These are phyloP conservation scores for Isoetes taiwanensis DNA, from an alignment of 75 land plant genomes.

Conservation along the genomic window DNA sequence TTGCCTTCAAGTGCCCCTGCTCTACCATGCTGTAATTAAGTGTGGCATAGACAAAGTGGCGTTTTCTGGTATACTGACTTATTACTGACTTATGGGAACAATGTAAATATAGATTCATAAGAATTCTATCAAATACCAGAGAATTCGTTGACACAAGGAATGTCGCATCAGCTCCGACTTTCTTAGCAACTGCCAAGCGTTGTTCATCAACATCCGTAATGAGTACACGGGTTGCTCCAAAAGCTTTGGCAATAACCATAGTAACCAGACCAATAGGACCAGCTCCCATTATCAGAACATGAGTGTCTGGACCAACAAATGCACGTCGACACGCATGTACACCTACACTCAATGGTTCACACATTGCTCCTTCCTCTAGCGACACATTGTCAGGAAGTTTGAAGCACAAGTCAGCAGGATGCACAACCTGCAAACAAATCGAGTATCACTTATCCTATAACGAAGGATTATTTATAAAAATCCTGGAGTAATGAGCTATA, in stretches of 20 bases:
- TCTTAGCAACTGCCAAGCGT: conserved; percentile 55
- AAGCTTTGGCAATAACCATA: conserved; percentile 73
- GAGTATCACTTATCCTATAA: too few species aligned
- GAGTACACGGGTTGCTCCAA: conserved; percentile 58
- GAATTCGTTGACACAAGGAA: conserved; percentile 43
- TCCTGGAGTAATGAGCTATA: neutral
- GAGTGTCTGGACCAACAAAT: conserved; percentile 55
- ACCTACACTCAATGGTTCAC: conserved; percentile 42
- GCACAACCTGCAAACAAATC: conserved; percentile 18
- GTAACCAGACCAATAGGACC: conserved; percentile 84
- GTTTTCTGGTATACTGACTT: too few species aligned
- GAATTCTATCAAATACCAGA: conserved; percentile 36
- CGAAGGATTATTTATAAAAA: too few species aligned
- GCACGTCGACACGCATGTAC: conserved; percentile 82
- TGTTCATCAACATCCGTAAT: conserved; percentile 62
- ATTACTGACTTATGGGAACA: too few species aligned
- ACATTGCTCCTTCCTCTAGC: conserved; percentile 36
- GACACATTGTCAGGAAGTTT: conserved; percentile 33
- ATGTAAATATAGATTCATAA: too few species aligned
- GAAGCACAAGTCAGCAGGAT: conserved; percentile 30
- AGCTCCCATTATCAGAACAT: conserved; percentile 66
- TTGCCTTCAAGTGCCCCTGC: too few species aligned
- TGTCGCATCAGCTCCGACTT: conserved; percentile 59
- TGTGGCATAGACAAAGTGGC: too few species aligned
- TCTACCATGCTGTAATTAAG: too few species aligned